Base-by-base conservation (phyloP, 2,329 filamentous ascomycete genomes). In the Xylaria sp. region DNA sequence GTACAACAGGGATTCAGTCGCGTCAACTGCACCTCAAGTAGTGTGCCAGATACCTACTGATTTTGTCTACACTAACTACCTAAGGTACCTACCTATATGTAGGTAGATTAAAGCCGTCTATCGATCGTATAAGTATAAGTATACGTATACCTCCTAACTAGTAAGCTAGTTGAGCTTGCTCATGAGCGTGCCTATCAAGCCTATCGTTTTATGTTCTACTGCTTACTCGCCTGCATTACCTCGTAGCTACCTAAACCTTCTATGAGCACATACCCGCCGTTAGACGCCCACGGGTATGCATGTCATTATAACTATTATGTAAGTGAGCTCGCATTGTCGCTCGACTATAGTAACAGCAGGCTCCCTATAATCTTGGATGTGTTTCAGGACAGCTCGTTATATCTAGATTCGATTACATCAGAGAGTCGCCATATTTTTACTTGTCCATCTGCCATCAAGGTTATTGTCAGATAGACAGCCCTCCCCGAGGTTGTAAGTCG, bases 1-100 rank as follows among this genome's bases (percentile, higher is more conserved):
- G 41, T 4, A 20, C 23, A 60, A 34, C 60, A 64, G 20, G 65
- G 65, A 43, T 56, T 41, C 20, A 52, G 55, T 67, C 32, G 55
- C 65, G 60, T 67, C 65, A 67, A 52, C 45, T 30, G 25, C 20
- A 34, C 30, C 28, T 58, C n/a, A 6, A 13, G 57, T 68, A 65
- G 57, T 52, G 66, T 65, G 56, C 57, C 34, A 28, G 23, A 30
- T 28, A 39, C 15, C 5, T 13, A 39, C n/a, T n/a, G n/a, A n/a
- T n/a, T n/a, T n/a, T n/a, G n/a, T n/a, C n/a, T n/a, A n/a, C n/a
- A n/a, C n/a, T n/a, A n/a, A n/a, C n/a, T n/a, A n/a, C n/a, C n/a
- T n/a, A n/a, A n/a, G n/a, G n/a, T 36, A 8, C 30, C 30, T 36
- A 36, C 34, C 34, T 10, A 36, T 8, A 4, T 32, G 34, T 36